A percentile compares a stretch with the other conserved stretches of the same genome.
These are phyloP conservation scores for Albatrellus ellisii DNA, from an alignment of 768 basidiomycete genomes.

Conservation along the genomic window DNA sequence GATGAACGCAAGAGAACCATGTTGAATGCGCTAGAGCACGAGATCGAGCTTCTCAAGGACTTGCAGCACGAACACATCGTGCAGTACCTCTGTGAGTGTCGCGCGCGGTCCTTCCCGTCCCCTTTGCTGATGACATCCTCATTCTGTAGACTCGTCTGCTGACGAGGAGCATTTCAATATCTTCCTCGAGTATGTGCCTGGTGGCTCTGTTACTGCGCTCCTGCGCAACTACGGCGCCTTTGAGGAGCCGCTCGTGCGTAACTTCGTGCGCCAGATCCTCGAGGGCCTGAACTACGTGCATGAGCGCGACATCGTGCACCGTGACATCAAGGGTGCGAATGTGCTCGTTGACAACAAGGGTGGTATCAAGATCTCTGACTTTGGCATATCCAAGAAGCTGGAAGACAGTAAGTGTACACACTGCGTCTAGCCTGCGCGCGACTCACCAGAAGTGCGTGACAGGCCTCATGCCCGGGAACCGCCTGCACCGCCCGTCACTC, in stretches of 20 bases:
- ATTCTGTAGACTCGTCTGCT: constrained; percentile 75
- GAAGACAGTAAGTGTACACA: constrained; percentile 67
- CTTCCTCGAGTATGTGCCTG: constrained; percentile 94
- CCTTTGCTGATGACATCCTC: constrained; percentile 1
- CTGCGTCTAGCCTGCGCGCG: neutral
- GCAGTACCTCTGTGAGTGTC: constrained; percentile 81
- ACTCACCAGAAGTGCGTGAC: neutral
- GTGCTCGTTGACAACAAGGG: constrained; percentile 98
- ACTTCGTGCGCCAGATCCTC: constrained; percentile 86
- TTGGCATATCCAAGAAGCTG: constrained; percentile 95
- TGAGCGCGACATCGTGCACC: constrained; percentile 88
- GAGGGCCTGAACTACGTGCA: constrained; percentile 85
- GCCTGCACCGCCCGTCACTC: constrained; percentile 79
- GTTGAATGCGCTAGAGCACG: constrained; percentile 83
- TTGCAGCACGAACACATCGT: constrained; percentile 94
- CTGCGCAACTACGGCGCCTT: constrained; percentile 89
- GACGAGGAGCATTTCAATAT: constrained; percentile 90
- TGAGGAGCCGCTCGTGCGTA: constrained; percentile 83
- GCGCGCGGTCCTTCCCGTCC: neutral
- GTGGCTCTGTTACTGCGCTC: constrained; percentile 84
- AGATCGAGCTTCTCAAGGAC: constrained; percentile 88
- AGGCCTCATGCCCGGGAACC: constrained; percentile 43
- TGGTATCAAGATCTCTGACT: constrained; percentile 94
- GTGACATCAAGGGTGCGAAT: constrained; percentile 98
- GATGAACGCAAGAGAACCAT: constrained; percentile 91